Conservation (phyloP, 495 filamentous ascomycete genomes). For the Talaromyces wortmannii region DNA sequence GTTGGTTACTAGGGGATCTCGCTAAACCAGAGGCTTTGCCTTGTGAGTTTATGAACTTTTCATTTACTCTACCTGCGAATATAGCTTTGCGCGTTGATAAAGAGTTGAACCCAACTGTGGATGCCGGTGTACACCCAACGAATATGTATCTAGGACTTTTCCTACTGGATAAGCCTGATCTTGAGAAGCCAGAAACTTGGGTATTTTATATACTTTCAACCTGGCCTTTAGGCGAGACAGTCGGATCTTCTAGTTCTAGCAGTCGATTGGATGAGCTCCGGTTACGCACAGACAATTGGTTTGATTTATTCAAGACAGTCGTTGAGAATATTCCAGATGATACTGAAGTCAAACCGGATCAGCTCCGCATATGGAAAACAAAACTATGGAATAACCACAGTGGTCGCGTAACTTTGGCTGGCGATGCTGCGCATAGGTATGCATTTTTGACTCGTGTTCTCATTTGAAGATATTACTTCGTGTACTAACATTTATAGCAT, state of each 20-base stretch:
- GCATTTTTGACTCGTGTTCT: neutral
- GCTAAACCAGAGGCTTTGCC: neutral
- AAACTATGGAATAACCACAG: constrained; percentile 31
- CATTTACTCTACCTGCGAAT: neutral
- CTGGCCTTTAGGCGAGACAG: neutral
- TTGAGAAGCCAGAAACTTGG: neutral
- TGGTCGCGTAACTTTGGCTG: constrained; percentile 36
- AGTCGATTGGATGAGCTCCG: neutral
- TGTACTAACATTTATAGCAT: constrained; percentile 19
- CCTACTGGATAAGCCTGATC: neutral
- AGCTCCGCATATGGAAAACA: neutral
- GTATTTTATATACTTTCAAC: neutral
- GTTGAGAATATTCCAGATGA: neutral
- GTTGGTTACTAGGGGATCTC: constrained; percentile 20
- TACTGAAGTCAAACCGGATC: neutral
- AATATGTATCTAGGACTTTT: neutral
- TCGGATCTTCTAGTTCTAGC: neutral
- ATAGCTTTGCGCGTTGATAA: neutral
- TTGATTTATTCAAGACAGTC: neutral
- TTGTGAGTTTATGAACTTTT: neutral
- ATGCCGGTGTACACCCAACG: neutral
- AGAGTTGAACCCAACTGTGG: neutral
- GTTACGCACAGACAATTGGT: neutral
- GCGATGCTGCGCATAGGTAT: constrained; percentile 38
- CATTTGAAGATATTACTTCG: too few relatives aligned